Conservation (phyloP, 345 rosid species). For the Garcia nutans region DNA sequence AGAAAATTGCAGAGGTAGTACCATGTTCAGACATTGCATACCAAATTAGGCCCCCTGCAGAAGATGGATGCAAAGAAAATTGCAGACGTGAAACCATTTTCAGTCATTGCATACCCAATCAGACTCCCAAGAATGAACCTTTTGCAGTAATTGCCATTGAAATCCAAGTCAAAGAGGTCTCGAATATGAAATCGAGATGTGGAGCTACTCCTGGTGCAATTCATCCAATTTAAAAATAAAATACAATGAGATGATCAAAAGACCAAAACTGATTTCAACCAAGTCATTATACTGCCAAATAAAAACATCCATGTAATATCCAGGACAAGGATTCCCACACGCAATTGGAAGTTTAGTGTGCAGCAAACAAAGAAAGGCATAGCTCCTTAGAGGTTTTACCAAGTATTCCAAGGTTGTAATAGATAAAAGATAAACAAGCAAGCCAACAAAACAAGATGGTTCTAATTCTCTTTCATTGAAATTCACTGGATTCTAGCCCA, state of each 20-base stretch:
- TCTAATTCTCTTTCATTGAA: conserved; percentile 7
- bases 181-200: too few relatives aligned
- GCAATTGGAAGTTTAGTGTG: conserved; percentile 16
- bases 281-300: neutral
- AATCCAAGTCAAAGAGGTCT: too few relatives aligned
- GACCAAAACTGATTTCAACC: neutral
- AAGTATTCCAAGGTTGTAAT: conserved; percentile 8
- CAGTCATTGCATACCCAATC: too few relatives aligned
- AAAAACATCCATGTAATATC: conserved; percentile 4
- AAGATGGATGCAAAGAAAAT: too few relatives aligned
- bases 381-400: conserved; percentile 7
- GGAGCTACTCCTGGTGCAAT: too few relatives aligned
- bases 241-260: neutral
- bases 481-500: neutral
- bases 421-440: conserved; percentile 24
- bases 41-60: too few relatives aligned
- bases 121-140: too few relatives aligned
- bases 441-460: conserved; percentile 23
- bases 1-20: too few relatives aligned
- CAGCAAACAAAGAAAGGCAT: conserved; percentile 4
- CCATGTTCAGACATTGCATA: too few relatives aligned
- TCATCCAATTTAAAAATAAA: too few relatives aligned
- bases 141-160: too few relatives aligned
- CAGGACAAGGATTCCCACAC: neutral
- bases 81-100: too few relatives aligned